phyloP scores from a whole-genome alignment of 2,329 filamentous ascomycete genomes.

The Fusarium sp. region DNA sequence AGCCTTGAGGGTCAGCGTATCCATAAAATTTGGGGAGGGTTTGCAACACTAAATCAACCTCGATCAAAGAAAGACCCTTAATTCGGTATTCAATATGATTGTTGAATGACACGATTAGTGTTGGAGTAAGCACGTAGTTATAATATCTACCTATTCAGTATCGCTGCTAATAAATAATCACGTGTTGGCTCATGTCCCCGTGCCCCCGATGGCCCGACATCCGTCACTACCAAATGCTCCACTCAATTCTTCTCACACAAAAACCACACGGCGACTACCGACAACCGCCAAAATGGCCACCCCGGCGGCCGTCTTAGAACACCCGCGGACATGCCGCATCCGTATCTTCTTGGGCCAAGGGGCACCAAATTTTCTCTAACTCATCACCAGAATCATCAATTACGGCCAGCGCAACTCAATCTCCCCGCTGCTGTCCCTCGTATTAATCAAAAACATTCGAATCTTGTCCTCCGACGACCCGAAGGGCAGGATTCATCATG shows the following conservation, averaged over 20 bases:
- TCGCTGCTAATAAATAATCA: conserved; percentile 1
- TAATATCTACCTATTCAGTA: neutral
- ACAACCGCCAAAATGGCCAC: conserved; percentile 43
- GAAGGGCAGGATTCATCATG: conserved; percentile 11
- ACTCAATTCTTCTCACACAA: neutral
- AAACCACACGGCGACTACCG: conserved; percentile 32
- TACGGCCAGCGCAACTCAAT: conserved; percentile 5
- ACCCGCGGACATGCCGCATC: conserved; percentile 13
- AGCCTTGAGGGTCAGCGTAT: conserved; percentile 2
- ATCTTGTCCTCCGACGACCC: conserved; percentile 2
- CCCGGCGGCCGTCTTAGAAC: conserved; percentile 41
- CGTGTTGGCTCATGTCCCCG: neutral
- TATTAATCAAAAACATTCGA: conserved; percentile 9
- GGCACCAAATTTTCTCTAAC: conserved; percentile 6
- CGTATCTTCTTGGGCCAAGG: conserved; percentile 19
- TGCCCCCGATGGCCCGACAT: conserved; percentile 34
- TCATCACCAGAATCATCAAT: conserved; percentile 1
- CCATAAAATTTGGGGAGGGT: conserved; percentile 20
- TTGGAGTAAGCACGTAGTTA: too few relatives aligned
- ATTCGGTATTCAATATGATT: too few relatives aligned
- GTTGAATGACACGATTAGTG: too few relatives aligned
- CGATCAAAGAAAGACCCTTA: neutral
- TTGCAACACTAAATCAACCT: conserved; percentile 31
- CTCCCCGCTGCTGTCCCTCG: conserved; percentile 7
- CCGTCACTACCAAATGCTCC: conserved; percentile 24